Evolutionary conservation across 2,329 filamentous ascomycete genomes (phyloP).

Genomic region (Hypoxylon sp.): DNA sequence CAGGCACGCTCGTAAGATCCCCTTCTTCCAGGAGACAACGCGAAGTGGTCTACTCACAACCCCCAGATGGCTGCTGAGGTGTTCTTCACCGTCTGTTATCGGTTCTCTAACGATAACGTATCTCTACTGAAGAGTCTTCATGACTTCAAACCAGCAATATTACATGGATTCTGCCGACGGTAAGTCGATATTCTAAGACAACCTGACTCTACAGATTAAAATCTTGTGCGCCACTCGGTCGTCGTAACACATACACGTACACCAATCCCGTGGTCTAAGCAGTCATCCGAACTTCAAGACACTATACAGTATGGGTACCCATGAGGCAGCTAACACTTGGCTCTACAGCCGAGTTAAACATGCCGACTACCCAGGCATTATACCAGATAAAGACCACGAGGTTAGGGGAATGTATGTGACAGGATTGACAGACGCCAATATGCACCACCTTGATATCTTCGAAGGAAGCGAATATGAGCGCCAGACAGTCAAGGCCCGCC

Average conservation of each 20-base stretch:
- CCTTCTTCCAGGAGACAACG: neutral
- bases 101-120: constrained; percentile 65
- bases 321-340: constrained; percentile 48
- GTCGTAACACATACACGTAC: neutral
- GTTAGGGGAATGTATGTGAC: constrained; percentile 84
- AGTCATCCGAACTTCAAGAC: neutral
- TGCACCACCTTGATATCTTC: constrained; percentile 83
- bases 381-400: constrained; percentile 66
- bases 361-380: constrained; percentile 87
- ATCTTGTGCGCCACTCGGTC: neutral
- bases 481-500: constrained; percentile 52
- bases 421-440: constrained; percentile 83
- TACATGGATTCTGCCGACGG: constrained; percentile 79
- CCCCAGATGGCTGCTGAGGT: constrained; percentile 84
- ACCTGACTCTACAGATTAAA: neutral
- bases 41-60: constrained; percentile 32
- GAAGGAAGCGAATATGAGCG: constrained; percentile 76
- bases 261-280: neutral
- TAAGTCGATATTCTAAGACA: constrained; percentile 33
- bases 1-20: constrained; percentile 58
- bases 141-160: constrained; percentile 79
- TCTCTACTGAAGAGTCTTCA: constrained; percentile 65
- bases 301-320: neutral
- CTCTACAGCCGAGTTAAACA: constrained; percentile 67
- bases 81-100: constrained; percentile 87